These are phyloP conservation scores for Discostella stelligeroides DNA, from an alignment of 108 stramenopile species.

Conservation along the genomic window DNA sequence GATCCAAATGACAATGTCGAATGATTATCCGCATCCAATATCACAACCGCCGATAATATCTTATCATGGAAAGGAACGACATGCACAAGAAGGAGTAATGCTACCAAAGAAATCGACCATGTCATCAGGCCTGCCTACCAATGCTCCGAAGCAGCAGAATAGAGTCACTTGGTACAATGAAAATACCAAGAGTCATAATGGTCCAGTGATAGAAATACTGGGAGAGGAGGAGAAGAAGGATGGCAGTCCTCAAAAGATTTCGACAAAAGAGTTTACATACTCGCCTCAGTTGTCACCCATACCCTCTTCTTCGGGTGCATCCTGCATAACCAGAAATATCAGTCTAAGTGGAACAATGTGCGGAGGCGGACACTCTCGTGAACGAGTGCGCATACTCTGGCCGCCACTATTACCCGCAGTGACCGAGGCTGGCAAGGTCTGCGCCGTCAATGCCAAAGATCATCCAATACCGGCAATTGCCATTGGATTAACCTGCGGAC, in stretches of 20 bases:
- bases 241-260: conserved; percentile 20
- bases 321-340: neutral
- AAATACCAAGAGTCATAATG: conserved; percentile 9
- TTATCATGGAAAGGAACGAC: neutral
- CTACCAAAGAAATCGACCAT: too few relatives aligned
- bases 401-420: conserved; percentile 77
- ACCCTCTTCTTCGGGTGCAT: conserved; percentile 29
- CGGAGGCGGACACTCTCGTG: conserved; percentile 18
- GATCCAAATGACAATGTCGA: conserved; percentile 35
- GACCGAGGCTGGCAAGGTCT: conserved; percentile 50
- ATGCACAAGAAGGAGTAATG: neutral
- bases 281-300: conserved; percentile 30
- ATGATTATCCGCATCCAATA: conserved; percentile 1
- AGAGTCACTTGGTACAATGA: conserved; percentile 45
- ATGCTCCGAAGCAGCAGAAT: conserved; percentile 10
- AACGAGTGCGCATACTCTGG: conserved; percentile 75
- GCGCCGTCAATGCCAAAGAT: conserved; percentile 54
- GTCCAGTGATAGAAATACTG: conserved; percentile 50
- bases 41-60: neutral
- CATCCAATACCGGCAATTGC: conserved; percentile 67
- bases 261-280: conserved; percentile 16
- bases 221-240: conserved; percentile 53
- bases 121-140: neutral
- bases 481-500: conserved; percentile 71
- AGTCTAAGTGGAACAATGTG: too few relatives aligned